phyloP scores from a whole-genome alignment of 2,329 filamentous ascomycete genomes.

The Helotiales sp. region DNA sequence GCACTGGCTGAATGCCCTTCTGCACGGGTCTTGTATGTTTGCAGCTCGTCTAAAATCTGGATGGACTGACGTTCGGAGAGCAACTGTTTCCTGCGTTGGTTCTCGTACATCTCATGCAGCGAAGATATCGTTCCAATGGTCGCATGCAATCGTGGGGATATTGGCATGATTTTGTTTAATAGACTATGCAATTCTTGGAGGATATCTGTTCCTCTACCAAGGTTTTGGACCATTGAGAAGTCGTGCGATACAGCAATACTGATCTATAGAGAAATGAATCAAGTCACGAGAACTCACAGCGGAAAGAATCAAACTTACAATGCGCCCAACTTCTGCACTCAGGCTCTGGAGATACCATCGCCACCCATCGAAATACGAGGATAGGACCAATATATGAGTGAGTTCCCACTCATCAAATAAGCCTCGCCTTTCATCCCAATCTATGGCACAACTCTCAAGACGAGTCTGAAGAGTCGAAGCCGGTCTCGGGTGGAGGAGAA shows the following conservation, averaged over 20 bases:
- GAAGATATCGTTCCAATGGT: neutral
- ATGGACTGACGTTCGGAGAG: neutral
- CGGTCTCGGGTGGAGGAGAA: slow-evolving; percentile 32
- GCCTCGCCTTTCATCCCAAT: neutral
- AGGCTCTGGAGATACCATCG: slow-evolving; percentile 30
- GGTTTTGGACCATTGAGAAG: neutral
- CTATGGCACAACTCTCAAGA: slow-evolving; percentile 12
- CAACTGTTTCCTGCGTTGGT: neutral
- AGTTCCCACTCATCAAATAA: slow-evolving; percentile 16
- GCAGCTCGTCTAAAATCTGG: slow-evolving; percentile 1
- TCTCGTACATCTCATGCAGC: neutral
- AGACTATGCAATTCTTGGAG: slow-evolving; percentile 4
- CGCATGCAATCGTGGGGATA: slow-evolving; percentile 1
- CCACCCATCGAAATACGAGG: slow-evolving; percentile 34
- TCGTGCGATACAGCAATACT: slow-evolving; percentile 6
- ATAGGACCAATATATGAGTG: slow-evolving; percentile 32
- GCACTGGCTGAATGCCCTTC: slow-evolving; percentile 4
- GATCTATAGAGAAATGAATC: neutral
- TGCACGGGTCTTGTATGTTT: neutral
- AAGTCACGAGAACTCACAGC: neutral
- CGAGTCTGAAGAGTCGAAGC: slow-evolving; percentile 19
- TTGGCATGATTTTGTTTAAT: slow-evolving; percentile 2
- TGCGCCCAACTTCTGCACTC: neutral
- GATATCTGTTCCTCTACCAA: neutral
- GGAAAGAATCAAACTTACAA: neutral